Evolutionary conservation across 2,329 filamentous ascomycete genomes (phyloP), one percentile per base, ranked within the genome.

Genomic region (Claviceps digitariae): DNA sequence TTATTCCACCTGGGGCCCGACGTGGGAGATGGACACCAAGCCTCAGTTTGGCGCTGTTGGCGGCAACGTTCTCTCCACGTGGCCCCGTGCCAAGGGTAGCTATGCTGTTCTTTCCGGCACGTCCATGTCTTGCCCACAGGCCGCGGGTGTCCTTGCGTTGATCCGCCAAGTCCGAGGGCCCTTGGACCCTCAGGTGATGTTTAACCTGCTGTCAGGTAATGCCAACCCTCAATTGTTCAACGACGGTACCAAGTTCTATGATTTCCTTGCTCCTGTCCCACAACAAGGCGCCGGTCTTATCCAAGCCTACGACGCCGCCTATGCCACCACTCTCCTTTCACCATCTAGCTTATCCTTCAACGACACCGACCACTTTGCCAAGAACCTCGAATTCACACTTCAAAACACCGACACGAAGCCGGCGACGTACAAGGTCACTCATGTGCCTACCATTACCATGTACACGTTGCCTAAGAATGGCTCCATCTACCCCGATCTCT

Each of bases 211-310:
- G 2, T 72, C 76, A 1, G 65, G 74, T 25, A 78, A 71, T 2
- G 70, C 77, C 25, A 73, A 72, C 44, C 73, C 76, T 0, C 69
- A 72, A 53, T 57, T 71, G 2, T 79, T 75, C 68, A 75, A 77
- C 57, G 68, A 73, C 44, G 71, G 70, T 7, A 59, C 54, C 0
- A 57, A 56, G 2, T 68, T 71, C 7, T 66, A 62, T 29, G 56
- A 65, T 1, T 63, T 69, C 40, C 67, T 79, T 0, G 76, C 78
- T 0, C 79, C 81, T 0, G 75, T 81, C 13, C 65, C 75, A 3
- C 81, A 85, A 61, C 78, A 83, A 59, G 82, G 82, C 12, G 75
- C 67, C 29, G 82, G 82, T 40, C 67, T 83, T 13, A 67, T 84
- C 49, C 77, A 82, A 58, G 81, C 78, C 4, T 76, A 76, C 56